Evolutionary conservation across 768 basidiomycete genomes (phyloP).

Genomic region (Russula ochroleuca): DNA sequence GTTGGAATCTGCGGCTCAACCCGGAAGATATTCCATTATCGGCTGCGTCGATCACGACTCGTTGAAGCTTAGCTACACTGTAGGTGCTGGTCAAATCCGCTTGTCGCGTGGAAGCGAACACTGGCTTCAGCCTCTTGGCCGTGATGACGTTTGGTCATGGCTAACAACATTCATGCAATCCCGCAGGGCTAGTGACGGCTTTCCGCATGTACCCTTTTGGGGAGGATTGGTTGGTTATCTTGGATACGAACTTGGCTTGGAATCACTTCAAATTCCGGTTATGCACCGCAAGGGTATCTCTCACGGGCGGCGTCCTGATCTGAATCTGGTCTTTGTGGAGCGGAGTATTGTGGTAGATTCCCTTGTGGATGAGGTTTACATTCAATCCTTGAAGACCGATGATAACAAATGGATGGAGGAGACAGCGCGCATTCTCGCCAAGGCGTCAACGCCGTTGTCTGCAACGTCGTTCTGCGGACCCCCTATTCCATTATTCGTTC

Average conservation of each 20-base stretch:
- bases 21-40: slow-evolving; percentile 71
- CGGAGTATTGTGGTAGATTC: slow-evolving; percentile 70
- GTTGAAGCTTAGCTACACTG: slow-evolving; percentile 53
- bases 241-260: slow-evolving; percentile 74
- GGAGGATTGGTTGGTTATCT: slow-evolving; percentile 75
- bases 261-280: slow-evolving; percentile 47
- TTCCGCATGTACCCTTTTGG: slow-evolving; percentile 67
- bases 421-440: slow-evolving; percentile 37
- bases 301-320: slow-evolving; percentile 52
- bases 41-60: slow-evolving; percentile 54
- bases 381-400: slow-evolving; percentile 59
- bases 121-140: slow-evolving; percentile 42
- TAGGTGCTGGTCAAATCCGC: slow-evolving; percentile 48
- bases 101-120: slow-evolving; percentile 40
- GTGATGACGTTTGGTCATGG: slow-evolving; percentile 71
- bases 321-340: slow-evolving; percentile 73
- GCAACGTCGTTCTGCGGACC: neutral
- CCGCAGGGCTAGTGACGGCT: slow-evolving; percentile 46
- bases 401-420: slow-evolving; percentile 60
- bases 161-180: slow-evolving; percentile 62
- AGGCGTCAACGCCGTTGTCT: slow-evolving; percentile 23
- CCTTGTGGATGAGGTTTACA: slow-evolving; percentile 44
- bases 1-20: slow-evolving; percentile 71
- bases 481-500: slow-evolving; percentile 13
- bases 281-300: slow-evolving; percentile 32